phyloP scores from a whole-genome alignment of 306 rosid species.

The Ceratonia siliqua region DNA sequence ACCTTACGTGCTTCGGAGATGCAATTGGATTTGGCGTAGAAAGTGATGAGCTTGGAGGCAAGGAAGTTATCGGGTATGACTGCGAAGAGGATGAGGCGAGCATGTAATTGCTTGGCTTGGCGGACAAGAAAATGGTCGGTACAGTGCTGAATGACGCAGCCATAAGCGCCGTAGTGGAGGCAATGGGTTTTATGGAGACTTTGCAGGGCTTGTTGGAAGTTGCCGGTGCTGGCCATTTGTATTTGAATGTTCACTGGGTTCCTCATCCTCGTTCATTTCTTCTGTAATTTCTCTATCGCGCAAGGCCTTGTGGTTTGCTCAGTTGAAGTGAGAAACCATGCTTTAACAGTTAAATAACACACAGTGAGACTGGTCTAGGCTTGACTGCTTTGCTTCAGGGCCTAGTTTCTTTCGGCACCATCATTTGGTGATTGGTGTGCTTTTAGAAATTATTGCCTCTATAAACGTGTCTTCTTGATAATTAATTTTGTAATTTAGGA shows the following conservation, averaged over 20 bases:
- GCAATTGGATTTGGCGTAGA: conserved; percentile 54
- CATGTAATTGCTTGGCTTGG: conserved; percentile 78
- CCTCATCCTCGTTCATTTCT: conserved; percentile 51
- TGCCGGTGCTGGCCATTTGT: conserved; percentile 10
- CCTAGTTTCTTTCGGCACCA: too few relatives aligned
- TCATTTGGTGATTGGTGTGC: too few relatives aligned
- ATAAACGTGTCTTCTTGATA: too few relatives aligned
- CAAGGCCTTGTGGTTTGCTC: background rate
- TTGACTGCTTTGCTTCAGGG: too few relatives aligned
- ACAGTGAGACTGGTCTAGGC: too few relatives aligned
- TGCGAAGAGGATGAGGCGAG: conserved; percentile 66
- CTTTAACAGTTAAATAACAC: too few relatives aligned
- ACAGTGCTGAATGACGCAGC: conserved; percentile 66
- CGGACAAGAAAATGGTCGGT: conserved; percentile 54
- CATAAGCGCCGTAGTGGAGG: conserved; percentile 61
- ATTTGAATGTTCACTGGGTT: conserved; percentile 42
- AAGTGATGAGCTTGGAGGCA: conserved; percentile 67
- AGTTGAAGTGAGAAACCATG: too few relatives aligned
- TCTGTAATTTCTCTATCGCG: background rate
- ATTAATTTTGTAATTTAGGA: too few relatives aligned
- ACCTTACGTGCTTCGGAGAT: conserved; percentile 55
- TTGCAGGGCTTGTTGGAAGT: conserved; percentile 39
- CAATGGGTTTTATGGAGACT: conserved; percentile 24
- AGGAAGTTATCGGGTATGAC: conserved; percentile 80
- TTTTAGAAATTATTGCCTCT: too few relatives aligned